phyloP scores from a whole-genome alignment of 2,329 filamentous ascomycete genomes.

The Colletotrichum tamarilloi region DNA sequence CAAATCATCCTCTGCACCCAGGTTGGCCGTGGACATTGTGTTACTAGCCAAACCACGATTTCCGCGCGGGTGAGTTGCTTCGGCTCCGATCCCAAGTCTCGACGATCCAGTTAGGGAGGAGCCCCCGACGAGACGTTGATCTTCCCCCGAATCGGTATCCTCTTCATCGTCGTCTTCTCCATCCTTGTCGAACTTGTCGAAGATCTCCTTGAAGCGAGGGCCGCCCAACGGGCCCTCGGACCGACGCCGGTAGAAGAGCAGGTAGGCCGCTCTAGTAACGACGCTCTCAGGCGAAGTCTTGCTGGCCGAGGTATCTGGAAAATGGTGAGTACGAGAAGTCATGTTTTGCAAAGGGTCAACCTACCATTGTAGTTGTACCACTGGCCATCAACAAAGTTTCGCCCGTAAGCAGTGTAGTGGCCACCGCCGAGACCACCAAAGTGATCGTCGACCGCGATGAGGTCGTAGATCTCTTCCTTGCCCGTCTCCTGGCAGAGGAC shows the following conservation, averaged over 20 bases:
- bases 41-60: conserved; percentile 67
- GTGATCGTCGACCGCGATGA: conserved; percentile 96
- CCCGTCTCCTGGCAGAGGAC: conserved; percentile 84
- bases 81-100: conserved; percentile 85
- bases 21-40: conserved; percentile 42
- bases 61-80: conserved; percentile 76
- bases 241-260: conserved; percentile 94
- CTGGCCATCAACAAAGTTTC: conserved; percentile 87
- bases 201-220: conserved; percentile 76
- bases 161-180: conserved; percentile 58
- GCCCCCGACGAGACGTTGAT: conserved; percentile 82
- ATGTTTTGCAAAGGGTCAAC: conserved; percentile 42
- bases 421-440: conserved; percentile 93
- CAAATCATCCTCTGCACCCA: conserved; percentile 44
- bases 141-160: conserved; percentile 77
- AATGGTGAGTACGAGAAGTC: conserved; percentile 50
- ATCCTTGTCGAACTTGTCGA: conserved; percentile 69
- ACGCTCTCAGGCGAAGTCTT: conserved; percentile 70
- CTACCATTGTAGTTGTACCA: conserved; percentile 99
- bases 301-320: conserved; percentile 78
- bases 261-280: conserved; percentile 83
- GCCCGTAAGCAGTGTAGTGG: conserved; percentile 94
- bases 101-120: conserved; percentile 91
- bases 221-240: conserved; percentile 83
- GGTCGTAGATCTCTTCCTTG: conserved; percentile 87